Evolutionary conservation across 805 yeast species (phyloP).

Genomic region (Monosporozyma siamensis): DNA sequence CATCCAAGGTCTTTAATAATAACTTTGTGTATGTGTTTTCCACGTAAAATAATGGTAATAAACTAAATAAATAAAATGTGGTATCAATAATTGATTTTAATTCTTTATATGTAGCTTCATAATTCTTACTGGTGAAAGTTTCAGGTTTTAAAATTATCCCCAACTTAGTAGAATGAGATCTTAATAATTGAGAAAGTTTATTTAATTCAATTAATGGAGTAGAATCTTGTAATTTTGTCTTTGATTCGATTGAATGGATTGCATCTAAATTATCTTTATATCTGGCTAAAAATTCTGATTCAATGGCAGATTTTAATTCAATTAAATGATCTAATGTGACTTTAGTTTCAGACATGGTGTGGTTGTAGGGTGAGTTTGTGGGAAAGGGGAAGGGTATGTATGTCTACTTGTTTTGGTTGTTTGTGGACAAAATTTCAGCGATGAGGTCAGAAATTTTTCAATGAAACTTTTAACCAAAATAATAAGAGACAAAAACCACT

Average conservation of each 20-base stretch:
- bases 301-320: conserved; percentile 9
- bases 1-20: conserved; percentile 16
- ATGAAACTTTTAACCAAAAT: too few relatives aligned
- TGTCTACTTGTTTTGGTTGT: background rate
- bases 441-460: conserved; percentile 1
- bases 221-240: conserved; percentile 21
- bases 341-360: conserved; percentile 15
- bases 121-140: conserved; percentile 16
- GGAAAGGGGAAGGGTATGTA: too few relatives aligned
- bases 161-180: conserved; percentile 70
- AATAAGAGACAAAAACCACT: too few relatives aligned
- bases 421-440: background rate
- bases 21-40: conserved; percentile 16
- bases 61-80: conserved; percentile 18
- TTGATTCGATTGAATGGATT: conserved; percentile 16
- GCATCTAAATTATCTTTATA: conserved; percentile 13
- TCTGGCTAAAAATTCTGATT: conserved; percentile 18
- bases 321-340: conserved; percentile 5
- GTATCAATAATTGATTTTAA: conserved; percentile 20
- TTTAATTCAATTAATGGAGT: conserved; percentile 38
- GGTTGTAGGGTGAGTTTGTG: background rate
- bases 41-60: conserved; percentile 25
- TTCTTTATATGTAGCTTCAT: conserved; percentile 22
- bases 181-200: conserved; percentile 50
- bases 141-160: conserved; percentile 26